Evolutionary conservation across 2,329 filamentous ascomycete species (phyloP), one percentile per base, ranked within the genome.

Genomic region (Colletotrichum truncatum): DNA sequence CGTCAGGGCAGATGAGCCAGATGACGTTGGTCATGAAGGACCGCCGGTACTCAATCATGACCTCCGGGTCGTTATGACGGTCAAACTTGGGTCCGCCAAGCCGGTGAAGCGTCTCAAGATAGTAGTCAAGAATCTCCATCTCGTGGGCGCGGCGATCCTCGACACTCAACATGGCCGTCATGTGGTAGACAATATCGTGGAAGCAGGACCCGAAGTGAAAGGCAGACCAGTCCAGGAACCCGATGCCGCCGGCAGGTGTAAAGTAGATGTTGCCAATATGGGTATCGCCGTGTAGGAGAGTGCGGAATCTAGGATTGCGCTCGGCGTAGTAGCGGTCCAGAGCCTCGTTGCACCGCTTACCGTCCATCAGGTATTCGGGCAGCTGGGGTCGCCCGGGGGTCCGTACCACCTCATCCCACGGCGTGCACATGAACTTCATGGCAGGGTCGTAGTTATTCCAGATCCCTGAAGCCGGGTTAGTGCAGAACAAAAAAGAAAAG

Each of bases 211-310:
- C 79, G 32, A 80, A 77, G 67, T 81, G 77, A 32, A 77, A 75
- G 1, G 74, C 75, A 23, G 76, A 77, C 79, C 78, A 82, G 72
- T 82, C 80, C 1, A 82, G 63, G 67, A 82, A 82, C 1, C 78
- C 73, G 2, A 74, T 77, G 18, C 70, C 49, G 0, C 74, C 74
- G 2, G 76, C 72, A 3, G 72, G 66, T 1, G 76, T 76, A 46
- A 82, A 76, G 69, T 79, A 82, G n/a, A 77, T 74, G 67, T 82
- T 82, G 28, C 79, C 79, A 11, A 80, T 73, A 62, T 82, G 81
- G 10, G 80, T 74, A 54, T 82, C 81, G 10, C 80, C 80, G 56
- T 83, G 80, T 11, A 81, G 23, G 21, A 62, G 51, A 3, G 75
- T 79, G 12, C 76, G 74, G 63, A 81, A 80, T 6, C 72, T 68